Conservation (phyloP, 176 grass and related monocot genomes). For the Cenchrus americanus region DNA sequence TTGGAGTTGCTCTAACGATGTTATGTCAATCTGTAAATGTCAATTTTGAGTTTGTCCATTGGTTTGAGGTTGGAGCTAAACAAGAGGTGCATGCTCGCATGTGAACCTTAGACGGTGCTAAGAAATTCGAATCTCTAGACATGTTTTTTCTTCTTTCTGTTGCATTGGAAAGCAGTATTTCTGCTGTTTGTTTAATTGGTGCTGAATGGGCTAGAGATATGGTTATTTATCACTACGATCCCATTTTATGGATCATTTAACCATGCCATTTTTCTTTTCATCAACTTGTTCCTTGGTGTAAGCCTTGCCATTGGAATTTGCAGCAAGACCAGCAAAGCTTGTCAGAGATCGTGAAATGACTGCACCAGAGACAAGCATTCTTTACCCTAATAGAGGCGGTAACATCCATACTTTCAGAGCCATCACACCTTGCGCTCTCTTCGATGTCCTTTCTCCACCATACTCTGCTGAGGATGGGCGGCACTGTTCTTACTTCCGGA, state of each 20-base stretch:
- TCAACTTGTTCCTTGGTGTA: constrained; percentile 27
- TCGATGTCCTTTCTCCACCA: constrained; percentile 92
- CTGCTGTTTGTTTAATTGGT: not conserved
- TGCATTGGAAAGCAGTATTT: not conserved
- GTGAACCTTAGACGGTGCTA: not conserved
- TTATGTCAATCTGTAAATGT: not conserved
- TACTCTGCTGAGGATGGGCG: constrained; percentile 83
- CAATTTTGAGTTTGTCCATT: not conserved
- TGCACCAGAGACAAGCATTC: constrained; percentile 80
- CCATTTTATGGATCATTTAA: constrained; percentile 30
- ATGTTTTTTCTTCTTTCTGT: not conserved
- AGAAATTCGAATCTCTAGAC: not conserved
- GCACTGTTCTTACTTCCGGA: constrained; percentile 88
- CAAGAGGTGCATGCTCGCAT: not conserved
- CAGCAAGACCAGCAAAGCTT: constrained; percentile 74
- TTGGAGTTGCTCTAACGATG: too few species aligned
- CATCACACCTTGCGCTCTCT: constrained; percentile 88
- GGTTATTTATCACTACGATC: not conserved
- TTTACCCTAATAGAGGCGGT: constrained; percentile 82
- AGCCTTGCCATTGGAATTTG: constrained; percentile 22
- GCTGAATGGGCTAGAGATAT: not conserved
- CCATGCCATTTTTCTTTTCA: not conserved
- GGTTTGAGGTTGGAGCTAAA: not conserved
- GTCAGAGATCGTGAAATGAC: constrained; percentile 79
- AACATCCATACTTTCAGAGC: constrained; percentile 98